phyloP scores from a whole-genome alignment of 441 rosid genomes.

The Arabidopsis lyrata region DNA sequence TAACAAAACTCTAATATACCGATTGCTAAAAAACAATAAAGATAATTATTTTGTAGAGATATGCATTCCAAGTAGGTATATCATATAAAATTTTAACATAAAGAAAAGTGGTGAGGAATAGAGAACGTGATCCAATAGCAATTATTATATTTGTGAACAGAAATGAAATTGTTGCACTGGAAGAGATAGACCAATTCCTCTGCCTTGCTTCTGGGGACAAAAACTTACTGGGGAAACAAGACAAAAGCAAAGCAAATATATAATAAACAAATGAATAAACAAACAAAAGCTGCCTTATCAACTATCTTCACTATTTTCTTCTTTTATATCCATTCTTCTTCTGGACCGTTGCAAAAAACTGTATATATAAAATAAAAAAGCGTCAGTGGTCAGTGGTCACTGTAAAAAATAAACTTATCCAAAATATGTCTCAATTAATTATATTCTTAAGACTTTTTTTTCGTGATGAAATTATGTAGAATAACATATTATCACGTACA shows the following conservation, averaged over 20 bases:
- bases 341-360: constrained; percentile 30
- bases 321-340: constrained; percentile 24
- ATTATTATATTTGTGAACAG: constrained; percentile 63
- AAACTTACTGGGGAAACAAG: constrained; percentile 7
- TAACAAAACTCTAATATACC: no score
- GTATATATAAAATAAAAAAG: constrained; percentile 18
- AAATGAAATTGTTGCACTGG: constrained; percentile 50
- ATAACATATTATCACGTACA: not conserved
- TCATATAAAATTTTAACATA: not conserved
- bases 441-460: not conserved
- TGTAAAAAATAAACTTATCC: not conserved
- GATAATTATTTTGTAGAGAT: not conserved
- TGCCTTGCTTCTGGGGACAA: constrained; percentile 41
- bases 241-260: not conserved
- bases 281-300: constrained; percentile 40
- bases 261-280: not conserved
- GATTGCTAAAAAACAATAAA: not conserved
- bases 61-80: constrained; percentile 27
- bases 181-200: constrained; percentile 46
- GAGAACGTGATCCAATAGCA: constrained; percentile 55
- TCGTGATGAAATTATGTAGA: not conserved
- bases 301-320: constrained; percentile 32
- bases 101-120: constrained; percentile 16
- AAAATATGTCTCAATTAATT: not conserved
- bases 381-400: not conserved